Base-by-base conservation (phyloP, 805 yeast species). In the Candida dajiaensis region DNA sequence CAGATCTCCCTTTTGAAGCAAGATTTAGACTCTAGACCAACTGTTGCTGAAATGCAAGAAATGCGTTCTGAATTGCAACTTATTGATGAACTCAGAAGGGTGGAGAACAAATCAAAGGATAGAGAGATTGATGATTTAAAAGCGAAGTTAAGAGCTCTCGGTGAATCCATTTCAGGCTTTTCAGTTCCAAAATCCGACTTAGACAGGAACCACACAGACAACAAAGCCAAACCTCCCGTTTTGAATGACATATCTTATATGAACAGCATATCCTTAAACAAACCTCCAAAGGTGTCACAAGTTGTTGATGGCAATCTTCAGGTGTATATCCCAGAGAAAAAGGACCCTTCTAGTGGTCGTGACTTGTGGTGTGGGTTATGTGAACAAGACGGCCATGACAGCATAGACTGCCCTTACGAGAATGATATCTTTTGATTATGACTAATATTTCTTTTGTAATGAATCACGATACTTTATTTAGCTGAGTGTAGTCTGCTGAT, bases 301-400 rank as follows among this genome's bases (percentile, higher is more conserved):
- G 53, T 62, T 23, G 53, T 64, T 35, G 65, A 61, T 50, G 69
- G 68, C 2, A 63, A 61, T 2, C 62, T 77, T 25, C 78, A 77
- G 26, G 70, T 81, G 1, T 79, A 76, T 47, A 62, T 66, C 36
- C 85, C 88, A 0, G 67, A 69, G 4, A 61, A 55, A 19, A 59
- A 65, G 13, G 94, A 88, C 61, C 85, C 90, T 1, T 72, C 89
- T 0, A 80, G 79, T 2, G 96, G 96, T 1, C 73, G 90, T 39
- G 69, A 69, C 23, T 73, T 78, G 51, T 92, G 97, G 96, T 92
- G 99, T 68, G 96, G 95, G 0, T 70, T 89, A 44, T 92, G 99
- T 67, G 98, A 92, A 63, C 71, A 88, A 45, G 81, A 79, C 40
- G 99, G 98, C 0, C 99, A 92, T 61, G 83, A 81, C 41, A 85